phyloP scores from a whole-genome alignment of 73 alveolate genomes.

The Paramecium caudatum region DNA sequence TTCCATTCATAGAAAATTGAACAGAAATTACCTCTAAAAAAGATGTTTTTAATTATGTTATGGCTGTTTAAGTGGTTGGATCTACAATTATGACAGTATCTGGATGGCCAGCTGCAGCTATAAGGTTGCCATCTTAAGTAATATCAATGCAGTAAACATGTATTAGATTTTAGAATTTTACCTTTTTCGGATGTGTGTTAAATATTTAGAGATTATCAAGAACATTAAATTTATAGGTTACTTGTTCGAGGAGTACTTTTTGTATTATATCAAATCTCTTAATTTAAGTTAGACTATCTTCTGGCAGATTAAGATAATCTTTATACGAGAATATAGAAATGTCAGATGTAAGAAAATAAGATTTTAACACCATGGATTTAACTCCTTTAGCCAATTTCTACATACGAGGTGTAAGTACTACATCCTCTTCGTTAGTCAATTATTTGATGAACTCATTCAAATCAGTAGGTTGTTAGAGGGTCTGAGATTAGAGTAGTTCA shows the following conservation, averaged over 20 bases:
- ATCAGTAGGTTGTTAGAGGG: neutral
- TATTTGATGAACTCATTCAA: neutral
- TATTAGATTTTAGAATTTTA: neutral
- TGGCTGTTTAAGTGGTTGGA: neutral
- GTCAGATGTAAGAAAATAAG: conserved; percentile 27
- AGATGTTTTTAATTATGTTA: neutral
- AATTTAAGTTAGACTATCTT: neutral
- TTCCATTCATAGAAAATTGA: neutral
- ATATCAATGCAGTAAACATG: conserved; percentile 4
- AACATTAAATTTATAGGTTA: neutral
- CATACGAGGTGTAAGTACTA: neutral
- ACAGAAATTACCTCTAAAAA: conserved; percentile 1
- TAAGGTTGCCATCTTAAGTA: neutral
- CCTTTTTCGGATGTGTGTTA: neutral
- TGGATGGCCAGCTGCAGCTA: conserved; percentile 31
- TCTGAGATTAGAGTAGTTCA: conserved; percentile 3
- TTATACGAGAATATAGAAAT: neutral
- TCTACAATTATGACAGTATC: neutral
- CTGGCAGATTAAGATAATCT: conserved; percentile 5
- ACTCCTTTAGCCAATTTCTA: neutral
- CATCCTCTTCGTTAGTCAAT: neutral
- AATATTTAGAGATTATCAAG: conserved; percentile 1
- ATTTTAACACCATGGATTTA: conserved; percentile 12
- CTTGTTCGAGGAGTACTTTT: conserved; percentile 9
- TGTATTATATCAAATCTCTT: conserved; percentile 20